Conservation (phyloP, 371 early-diverging fungal species). For the Fennellomyces sp. region DNA sequence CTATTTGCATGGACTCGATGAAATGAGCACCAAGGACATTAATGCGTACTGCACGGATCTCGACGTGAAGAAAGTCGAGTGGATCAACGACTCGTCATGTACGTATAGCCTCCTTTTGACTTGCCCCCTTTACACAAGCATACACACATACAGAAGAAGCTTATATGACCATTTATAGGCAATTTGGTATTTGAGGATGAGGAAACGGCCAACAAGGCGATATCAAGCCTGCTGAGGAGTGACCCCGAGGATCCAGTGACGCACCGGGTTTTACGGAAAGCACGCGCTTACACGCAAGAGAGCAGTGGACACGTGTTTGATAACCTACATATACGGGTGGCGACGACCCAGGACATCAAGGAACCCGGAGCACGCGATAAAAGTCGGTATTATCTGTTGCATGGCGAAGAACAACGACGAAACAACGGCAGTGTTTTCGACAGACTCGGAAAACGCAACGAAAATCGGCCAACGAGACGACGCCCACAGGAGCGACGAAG, state of each 20-base stretch:
- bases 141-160: neutral
- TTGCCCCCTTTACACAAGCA: neutral
- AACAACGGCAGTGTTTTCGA: slow-evolving; percentile 1
- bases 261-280: slow-evolving; percentile 32
- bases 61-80: slow-evolving; percentile 52
- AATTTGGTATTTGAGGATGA: slow-evolving; percentile 32
- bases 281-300: slow-evolving; percentile 19
- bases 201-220: slow-evolving; percentile 37
- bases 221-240: slow-evolving; percentile 31
- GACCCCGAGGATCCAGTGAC: slow-evolving; percentile 8
- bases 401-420: slow-evolving; percentile 50
- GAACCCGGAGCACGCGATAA: slow-evolving; percentile 47
- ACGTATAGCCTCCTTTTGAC: slow-evolving; percentile 26
- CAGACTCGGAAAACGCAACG: slow-evolving; percentile 15
- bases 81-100: slow-evolving; percentile 63
- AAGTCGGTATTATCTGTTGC: slow-evolving; percentile 56
- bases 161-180: slow-evolving; percentile 25
- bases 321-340: slow-evolving; percentile 39
- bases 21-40: slow-evolving; percentile 61
- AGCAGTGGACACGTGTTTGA: slow-evolving; percentile 7
- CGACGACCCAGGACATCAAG: slow-evolving; percentile 55
- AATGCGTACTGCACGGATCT: slow-evolving; percentile 42
- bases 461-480: neutral
- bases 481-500: slow-evolving; percentile 1
- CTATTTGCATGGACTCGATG: slow-evolving; percentile 53